Base-by-base conservation (phyloP, 306 rosid genomes). In the Phaseolus lunatus region DNA sequence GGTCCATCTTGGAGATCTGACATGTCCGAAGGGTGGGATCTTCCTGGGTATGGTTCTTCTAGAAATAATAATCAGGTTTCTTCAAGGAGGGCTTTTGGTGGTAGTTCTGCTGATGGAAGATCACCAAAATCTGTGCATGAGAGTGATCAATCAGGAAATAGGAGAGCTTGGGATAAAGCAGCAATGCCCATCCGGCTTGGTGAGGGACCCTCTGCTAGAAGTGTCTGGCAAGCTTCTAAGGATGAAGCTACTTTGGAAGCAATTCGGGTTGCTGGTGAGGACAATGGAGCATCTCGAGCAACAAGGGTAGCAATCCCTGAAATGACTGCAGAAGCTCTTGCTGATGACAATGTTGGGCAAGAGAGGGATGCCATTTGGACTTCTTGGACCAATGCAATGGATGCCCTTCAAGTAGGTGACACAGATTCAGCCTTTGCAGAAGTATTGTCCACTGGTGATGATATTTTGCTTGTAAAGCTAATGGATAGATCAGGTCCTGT, bases 231-330 rank as follows among this genome's bases (percentile, higher is more conserved):
- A 85, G 97, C 98, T 62, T 95, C 97, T 6, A 95, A 95, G 83
- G 98, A 95, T 62, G 98, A 95, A 89, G 98, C 98, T 67, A 92
- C 98, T 62, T 82, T 95, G 82, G 97, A 90, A 88, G 98, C 98
- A 65, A 95, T 95, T 82, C 86, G 97, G 48, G 94, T 92, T 44
- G 97, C 96, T 49, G 98, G 98, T 23, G 98, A 95, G 50, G 98
- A 95, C 85, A 87, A 85, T 56, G 97, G 90, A 76, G 80, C 90
- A 54, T 87, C 98, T 78, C 85, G 91, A 75, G 81, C 91, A 54
- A 73, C 92, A 69, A 95, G 94, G 75, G 97, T 84, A 50, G 91
- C 93, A 14, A 83, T 90, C n/a, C 97, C 97, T 5, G 98, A 95
- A 87, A 48, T 89, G 88, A 84, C 87, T 20, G 91, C 91, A 9